Conservation (phyloP, 768 basidiomycete species). For the Lactarius trivialis region DNA sequence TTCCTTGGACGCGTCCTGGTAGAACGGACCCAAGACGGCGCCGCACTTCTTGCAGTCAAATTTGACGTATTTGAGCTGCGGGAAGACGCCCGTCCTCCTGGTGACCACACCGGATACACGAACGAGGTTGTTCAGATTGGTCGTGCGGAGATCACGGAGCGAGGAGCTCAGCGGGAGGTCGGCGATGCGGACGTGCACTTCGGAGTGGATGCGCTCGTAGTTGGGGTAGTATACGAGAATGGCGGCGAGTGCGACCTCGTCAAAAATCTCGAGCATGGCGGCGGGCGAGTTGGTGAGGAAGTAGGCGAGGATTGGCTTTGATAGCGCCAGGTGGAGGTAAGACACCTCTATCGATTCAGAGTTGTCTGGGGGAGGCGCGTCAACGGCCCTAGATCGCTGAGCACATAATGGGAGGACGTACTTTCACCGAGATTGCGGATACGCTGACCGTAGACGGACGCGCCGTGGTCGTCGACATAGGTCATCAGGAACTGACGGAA, state of each 20-base stretch:
- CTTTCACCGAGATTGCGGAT: slow-evolving; percentile 94
- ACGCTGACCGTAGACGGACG: slow-evolving; percentile 90
- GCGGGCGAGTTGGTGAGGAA: slow-evolving; percentile 94
- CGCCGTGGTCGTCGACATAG: slow-evolving; percentile 86
- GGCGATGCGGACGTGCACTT: slow-evolving; percentile 95
- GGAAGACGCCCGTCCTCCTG: slow-evolving; percentile 91
- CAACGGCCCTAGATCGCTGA: neutral
- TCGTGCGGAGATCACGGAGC: slow-evolving; percentile 87
- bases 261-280: slow-evolving; percentile 90
- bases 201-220: slow-evolving; percentile 95
- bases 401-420: slow-evolving; percentile 33
- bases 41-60: slow-evolving; percentile 96
- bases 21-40: slow-evolving; percentile 92
- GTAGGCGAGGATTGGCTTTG: slow-evolving; percentile 94
- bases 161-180: slow-evolving; percentile 88
- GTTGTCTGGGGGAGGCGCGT: slow-evolving; percentile 54
- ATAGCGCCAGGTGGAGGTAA: slow-evolving; percentile 86
- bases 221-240: slow-evolving; percentile 94
- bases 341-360: slow-evolving; percentile 97
- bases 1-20: slow-evolving; percentile 93
- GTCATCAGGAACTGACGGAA: slow-evolving; percentile 96
- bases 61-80: slow-evolving; percentile 99
- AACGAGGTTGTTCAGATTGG: slow-evolving; percentile 91
- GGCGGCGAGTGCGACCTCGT: slow-evolving; percentile 88
- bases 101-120: slow-evolving; percentile 96